Percentiles rank a stretch among this genome's conserved stretches.
phyloP scores from a whole-genome alignment of 1,284 basidiomycete species.

The Leccinum angustisporum region DNA sequence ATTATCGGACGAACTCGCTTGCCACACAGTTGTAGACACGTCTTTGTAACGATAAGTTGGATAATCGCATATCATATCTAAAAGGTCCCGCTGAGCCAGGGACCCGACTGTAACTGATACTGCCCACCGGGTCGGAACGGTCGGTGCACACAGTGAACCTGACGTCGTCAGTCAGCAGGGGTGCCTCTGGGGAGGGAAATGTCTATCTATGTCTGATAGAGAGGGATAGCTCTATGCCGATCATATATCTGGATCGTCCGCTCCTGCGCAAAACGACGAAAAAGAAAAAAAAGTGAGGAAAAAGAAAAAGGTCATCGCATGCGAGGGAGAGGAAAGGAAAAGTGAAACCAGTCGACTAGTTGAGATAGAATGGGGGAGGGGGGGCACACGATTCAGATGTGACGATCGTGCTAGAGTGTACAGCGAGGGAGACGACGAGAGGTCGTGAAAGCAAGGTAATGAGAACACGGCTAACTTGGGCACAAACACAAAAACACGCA shows the following conservation, averaged over 20 bases:
- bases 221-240: slow-evolving; percentile 20
- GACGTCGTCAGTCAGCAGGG: neutral
- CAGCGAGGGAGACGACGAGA: slow-evolving; percentile 15
- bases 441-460: slow-evolving; percentile 9
- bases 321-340: neutral
- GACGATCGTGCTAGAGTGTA: slow-evolving; percentile 21
- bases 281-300: neutral
- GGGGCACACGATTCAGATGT: neutral
- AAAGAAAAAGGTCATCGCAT: slow-evolving; percentile 1
- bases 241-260: slow-evolving; percentile 19
- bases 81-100: neutral
- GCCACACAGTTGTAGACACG: neutral
- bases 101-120: neutral
- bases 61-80: slow-evolving; percentile 16
- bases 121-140: neutral
- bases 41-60: slow-evolving; percentile 22
- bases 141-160: neutral
- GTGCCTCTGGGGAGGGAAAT: neutral
- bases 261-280: slow-evolving; percentile 3
- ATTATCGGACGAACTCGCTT: neutral
- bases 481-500: slow-evolving; percentile 6
- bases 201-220: slow-evolving; percentile 16
- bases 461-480: slow-evolving; percentile 3
- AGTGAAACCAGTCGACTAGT: neutral
- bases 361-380: neutral